phyloP scores from a whole-genome alignment of 208 protist genomes.

The Strigomonas oncopelti region DNA sequence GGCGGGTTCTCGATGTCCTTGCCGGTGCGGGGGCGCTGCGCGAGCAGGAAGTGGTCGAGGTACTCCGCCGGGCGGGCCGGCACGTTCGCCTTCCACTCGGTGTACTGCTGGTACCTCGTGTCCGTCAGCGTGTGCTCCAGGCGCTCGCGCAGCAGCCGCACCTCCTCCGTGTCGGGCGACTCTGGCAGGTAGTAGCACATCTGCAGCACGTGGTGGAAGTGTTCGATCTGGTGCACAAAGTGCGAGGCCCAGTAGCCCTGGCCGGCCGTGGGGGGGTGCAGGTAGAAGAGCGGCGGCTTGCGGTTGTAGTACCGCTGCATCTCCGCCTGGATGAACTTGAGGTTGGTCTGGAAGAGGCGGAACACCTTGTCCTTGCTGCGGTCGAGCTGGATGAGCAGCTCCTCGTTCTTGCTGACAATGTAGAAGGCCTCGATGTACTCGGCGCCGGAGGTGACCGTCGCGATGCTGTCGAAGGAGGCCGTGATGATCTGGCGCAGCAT shows the following conservation, averaged over 20 bases:
- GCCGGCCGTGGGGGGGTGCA: constrained; percentile 88
- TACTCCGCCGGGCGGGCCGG: constrained; percentile 67
- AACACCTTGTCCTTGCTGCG: constrained; percentile 90
- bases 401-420: constrained; percentile 91
- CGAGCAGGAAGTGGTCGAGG: constrained; percentile 86
- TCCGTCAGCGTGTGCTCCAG: constrained; percentile 84
- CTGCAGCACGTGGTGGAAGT: constrained; percentile 48
- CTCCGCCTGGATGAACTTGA: constrained; percentile 86
- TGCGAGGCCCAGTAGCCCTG: constrained; percentile 89
- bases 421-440: constrained; percentile 97
- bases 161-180: constrained; percentile 79
- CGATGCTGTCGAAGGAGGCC: constrained; percentile 92
- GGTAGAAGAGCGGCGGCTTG: constrained; percentile 86
- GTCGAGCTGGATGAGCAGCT: constrained; percentile 91
- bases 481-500: constrained; percentile 97
- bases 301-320: constrained; percentile 90
- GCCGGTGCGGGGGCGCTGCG: constrained; percentile 45
- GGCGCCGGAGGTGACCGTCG: constrained; percentile 85
- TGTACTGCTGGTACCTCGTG: constrained; percentile 68
- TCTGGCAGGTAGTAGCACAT: constrained; percentile 83
- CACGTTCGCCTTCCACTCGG: constrained; percentile 72
- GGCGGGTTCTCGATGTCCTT: constrained; percentile 46
- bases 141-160: constrained; percentile 61
- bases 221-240: constrained; percentile 51
- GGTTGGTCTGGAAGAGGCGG: constrained; percentile 73